Base-by-base conservation (phyloP, 2,329 filamentous ascomycete species). In the Stemphylium lycopersici region DNA sequence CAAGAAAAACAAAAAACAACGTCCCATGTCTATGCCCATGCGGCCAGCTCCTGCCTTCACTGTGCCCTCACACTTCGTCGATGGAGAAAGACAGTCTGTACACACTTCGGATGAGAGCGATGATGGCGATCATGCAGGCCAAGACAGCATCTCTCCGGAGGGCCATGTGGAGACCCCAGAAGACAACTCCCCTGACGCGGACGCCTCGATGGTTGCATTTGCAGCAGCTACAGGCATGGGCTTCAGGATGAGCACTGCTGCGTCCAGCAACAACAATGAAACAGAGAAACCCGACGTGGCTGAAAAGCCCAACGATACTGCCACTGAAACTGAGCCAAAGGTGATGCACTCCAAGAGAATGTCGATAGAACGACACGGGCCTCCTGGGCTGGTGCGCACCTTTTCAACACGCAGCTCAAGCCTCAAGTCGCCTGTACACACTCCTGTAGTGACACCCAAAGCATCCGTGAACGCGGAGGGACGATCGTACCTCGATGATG, bases 311-410 rank as follows among this genome's bases (percentile, higher is more conserved):
- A 65, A 61, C 3, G 60, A 66, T 24, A 58, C 52, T 6, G 60
- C 45, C 26, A 63, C 70, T 26, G 65, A 70, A 20, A 62, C 53
- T 8, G 62, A 68, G 22, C 61, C 67, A 4, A 67, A 70, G 42
- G 71, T 75, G 1, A 49, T 75, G 52, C 63, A 68, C 13, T 71
- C 70, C 2, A 72, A 73, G 63, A 55, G 73, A 15, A 68, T 75
- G 69, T 75, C 73, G 1, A 69, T 75, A 18, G 71, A 71, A 46
- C 68, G 66, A 52, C 56, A 65, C 6, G 71, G 69, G 4, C 65
- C 69, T 31, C 69, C 70, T 38, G 67, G 65, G 11, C 49, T 75
- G 2, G 70, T 75, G 10, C 71, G 73, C 22, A 74, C 73, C 2
- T 73, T 65, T 47, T 73, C 71, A 12, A 63, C 66, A n/a, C 65